phyloP scores from a whole-genome alignment of 148 eudicot genomes.

The Chenopodium formosanum region DNA sequence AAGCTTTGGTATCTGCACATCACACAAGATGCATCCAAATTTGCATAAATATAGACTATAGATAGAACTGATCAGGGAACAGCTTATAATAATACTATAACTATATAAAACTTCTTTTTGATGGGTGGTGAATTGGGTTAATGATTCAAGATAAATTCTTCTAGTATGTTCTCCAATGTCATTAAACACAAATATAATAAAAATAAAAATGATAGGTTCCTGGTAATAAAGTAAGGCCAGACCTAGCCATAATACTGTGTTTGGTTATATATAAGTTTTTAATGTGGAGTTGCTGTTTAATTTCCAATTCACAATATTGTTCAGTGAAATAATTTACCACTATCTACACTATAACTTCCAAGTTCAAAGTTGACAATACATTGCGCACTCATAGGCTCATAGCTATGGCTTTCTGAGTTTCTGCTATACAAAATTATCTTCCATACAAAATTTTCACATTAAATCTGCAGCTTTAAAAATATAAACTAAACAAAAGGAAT shows the following conservation, averaged over 20 bases:
- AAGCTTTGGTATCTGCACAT: constrained; percentile 85
- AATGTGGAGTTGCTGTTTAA: neutral
- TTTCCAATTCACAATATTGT: neutral
- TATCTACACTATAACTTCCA: neutral
- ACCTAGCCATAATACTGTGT: neutral
- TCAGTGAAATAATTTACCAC: neutral
- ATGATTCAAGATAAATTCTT: neutral
- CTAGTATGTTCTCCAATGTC: neutral
- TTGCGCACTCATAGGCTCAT: neutral
- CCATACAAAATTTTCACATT: neutral
- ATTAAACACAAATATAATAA: neutral
- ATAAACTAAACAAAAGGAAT: neutral
- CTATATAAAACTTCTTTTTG: neutral
- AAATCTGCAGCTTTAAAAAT: neutral
- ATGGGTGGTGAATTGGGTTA: neutral
- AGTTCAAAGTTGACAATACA: neutral
- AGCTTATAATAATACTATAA: neutral
- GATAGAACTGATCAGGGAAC: neutral
- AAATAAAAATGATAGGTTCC: neutral
- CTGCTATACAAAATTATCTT: neutral
- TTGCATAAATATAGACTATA: neutral
- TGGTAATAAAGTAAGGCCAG: neutral
- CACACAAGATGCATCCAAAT: neutral
- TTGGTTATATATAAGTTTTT: neutral
- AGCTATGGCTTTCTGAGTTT: neutral